A percentile compares a stretch with the other conserved stretches of the same genome.
phyloP scores from a whole-genome alignment of 768 basidiomycete species.

The Aureoboletus auriporus region DNA sequence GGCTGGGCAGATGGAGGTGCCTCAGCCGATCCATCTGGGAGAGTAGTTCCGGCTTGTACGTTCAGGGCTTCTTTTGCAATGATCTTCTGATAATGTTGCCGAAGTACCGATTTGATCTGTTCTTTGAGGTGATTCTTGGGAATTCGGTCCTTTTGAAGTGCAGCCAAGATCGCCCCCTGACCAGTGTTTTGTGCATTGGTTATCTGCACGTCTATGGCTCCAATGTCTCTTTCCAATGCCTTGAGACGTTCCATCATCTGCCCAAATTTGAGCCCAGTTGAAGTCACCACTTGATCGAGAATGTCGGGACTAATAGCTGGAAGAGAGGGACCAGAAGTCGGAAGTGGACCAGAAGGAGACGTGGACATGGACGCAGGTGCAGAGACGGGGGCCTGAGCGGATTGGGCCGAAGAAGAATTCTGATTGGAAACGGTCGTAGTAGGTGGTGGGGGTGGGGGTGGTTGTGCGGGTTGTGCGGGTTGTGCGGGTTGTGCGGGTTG shows the following conservation, averaged over 20 bases:
- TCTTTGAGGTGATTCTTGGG: conserved; percentile 1
- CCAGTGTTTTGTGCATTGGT: conserved; percentile 13
- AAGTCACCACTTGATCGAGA: conserved; percentile 13
- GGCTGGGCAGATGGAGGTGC: conserved; percentile 11
- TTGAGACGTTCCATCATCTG: conserved; percentile 24
- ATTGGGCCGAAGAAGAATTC: conserved; percentile 8
- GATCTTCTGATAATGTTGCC: conserved; percentile 13
- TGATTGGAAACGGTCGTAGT: conserved; percentile 3
- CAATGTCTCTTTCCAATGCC: conserved; percentile 14
- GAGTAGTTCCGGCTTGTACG: conserved; percentile 1
- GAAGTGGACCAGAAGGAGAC: conserved; percentile 6
- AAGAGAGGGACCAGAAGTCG: conserved; percentile 7
- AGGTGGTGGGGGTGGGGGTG: conserved; percentile 5
- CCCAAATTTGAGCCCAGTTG: conserved; percentile 12
- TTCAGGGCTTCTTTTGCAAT: conserved; percentile 10
- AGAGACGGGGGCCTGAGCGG: conserved; percentile 3
- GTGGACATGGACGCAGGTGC: conserved; percentile 2
- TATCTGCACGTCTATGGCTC: conserved; percentile 12
- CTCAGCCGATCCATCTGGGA: conserved; percentile 5
- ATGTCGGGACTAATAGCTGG: conserved; percentile 1
- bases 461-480: too few relatives aligned
- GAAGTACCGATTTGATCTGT: conserved; percentile 13
- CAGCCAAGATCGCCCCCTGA: conserved; percentile 10
- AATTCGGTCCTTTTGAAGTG: conserved; percentile 10
- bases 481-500: too few relatives aligned